Conservation (phyloP, 1,139 yeast genomes). For the Taphrina wiesneri region DNA sequence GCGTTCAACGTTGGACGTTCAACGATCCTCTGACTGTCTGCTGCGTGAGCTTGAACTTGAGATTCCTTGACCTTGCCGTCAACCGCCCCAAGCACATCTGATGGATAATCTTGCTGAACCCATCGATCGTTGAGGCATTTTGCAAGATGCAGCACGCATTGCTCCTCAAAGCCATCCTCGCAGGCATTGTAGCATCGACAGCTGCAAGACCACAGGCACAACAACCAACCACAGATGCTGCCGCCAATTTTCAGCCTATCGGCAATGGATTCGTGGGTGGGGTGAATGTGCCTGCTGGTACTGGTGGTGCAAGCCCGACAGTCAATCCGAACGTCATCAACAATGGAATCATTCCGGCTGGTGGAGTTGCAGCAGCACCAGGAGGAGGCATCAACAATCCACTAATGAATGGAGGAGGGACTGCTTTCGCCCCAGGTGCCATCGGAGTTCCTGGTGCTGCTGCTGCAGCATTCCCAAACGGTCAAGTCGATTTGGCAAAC, state of each 20-base stretch:
- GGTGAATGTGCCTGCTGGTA: neutral
- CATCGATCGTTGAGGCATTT: neutral
- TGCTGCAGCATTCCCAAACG: neutral
- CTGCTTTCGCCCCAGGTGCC: neutral
- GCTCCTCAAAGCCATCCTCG: neutral
- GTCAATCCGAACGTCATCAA: neutral
- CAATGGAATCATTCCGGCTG: neutral
- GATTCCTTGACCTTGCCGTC: neutral
- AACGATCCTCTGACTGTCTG: neutral
- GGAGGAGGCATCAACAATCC: neutral
- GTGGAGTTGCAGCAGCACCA: neutral
- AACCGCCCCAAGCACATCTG: neutral
- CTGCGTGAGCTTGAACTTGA: neutral
- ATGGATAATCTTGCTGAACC: too few relatives aligned
- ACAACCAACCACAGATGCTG: neutral
- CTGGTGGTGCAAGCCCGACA: neutral
- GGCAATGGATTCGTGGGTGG: conserved; percentile 11
- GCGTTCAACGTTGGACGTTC: neutral
- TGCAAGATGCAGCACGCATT: neutral
- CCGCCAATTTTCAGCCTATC: conserved; percentile 2
- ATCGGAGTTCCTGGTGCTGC: neutral
- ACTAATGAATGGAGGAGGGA: conserved; percentile 1
- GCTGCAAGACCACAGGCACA: neutral
- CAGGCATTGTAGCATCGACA: neutral
- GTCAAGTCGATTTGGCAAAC: neutral